Evolutionary conservation across 768 basidiomycete genomes (phyloP).

Genomic region (Dioszegia crocea): DNA sequence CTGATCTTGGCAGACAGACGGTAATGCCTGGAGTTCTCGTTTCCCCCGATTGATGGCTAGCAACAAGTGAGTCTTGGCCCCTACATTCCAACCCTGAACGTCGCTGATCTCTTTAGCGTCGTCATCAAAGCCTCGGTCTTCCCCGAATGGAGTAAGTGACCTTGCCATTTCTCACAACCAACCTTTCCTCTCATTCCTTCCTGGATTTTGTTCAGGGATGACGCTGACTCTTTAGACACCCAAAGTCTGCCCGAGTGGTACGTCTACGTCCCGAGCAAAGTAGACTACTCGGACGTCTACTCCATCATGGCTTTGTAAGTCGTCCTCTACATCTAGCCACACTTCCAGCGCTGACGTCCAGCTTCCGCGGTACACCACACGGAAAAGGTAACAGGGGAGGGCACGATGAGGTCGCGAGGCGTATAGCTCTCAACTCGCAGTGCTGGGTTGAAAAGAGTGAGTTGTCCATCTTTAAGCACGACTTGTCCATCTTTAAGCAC

Average conservation of each 20-base stretch:
- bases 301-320: conserved; percentile 51
- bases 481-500: too few relatives aligned
- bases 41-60: conserved; percentile 51
- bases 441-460: conserved; percentile 51
- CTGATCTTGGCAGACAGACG: conserved; percentile 42
- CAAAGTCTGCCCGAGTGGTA: conserved; percentile 50
- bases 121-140: conserved; percentile 51
- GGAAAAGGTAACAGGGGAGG: conserved; percentile 29
- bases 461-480: conserved; percentile 3
- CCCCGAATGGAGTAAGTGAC: conserved; percentile 50
- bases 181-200: too few relatives aligned
- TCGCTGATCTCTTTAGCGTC: conserved; percentile 31
- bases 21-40: conserved; percentile 50
- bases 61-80: conserved; percentile 43
- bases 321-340: background rate
- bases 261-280: conserved; percentile 50
- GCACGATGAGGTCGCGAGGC: conserved; percentile 49
- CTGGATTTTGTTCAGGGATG: too few relatives aligned
- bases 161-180: background rate
- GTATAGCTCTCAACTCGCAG: conserved; percentile 51
- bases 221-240: conserved; percentile 35
- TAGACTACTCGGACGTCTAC: conserved; percentile 51
- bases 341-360: conserved; percentile 10
- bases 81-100: background rate
- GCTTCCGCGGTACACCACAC: conserved; percentile 49